Evolutionary conservation across 1,284 basidiomycete species (phyloP).

Genomic region (Naganishia sp.): DNA sequence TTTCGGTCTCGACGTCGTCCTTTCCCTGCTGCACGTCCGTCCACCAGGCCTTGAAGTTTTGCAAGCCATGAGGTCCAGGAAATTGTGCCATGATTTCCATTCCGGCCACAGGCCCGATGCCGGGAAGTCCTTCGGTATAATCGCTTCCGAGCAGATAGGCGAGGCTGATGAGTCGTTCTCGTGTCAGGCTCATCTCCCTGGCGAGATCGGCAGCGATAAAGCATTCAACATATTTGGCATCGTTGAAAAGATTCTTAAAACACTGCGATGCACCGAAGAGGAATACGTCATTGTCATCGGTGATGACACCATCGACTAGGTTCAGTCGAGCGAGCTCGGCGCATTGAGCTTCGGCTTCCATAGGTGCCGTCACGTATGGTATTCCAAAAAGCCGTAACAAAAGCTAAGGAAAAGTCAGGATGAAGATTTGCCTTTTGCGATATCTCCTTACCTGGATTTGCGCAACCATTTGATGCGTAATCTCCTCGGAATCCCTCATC

Average conservation of each 20-base stretch:
- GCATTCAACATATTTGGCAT: slow-evolving; percentile 96
- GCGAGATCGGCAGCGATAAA: slow-evolving; percentile 82
- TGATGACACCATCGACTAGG: slow-evolving; percentile 96
- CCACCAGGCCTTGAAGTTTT: slow-evolving; percentile 95
- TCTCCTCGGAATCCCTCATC: slow-evolving; percentile 90
- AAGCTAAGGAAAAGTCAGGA: slow-evolving; percentile 62
- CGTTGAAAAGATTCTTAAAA: slow-evolving; percentile 99
- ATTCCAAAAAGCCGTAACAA: slow-evolving; percentile 86
- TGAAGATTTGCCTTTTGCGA: slow-evolving; percentile 10
- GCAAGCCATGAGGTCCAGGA: slow-evolving; percentile 76
- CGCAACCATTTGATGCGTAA: slow-evolving; percentile 89
- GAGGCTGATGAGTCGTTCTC: slow-evolving; percentile 81
- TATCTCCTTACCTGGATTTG: slow-evolving; percentile 72
- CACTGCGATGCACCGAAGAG: slow-evolving; percentile 91
- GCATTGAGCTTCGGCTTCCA: slow-evolving; percentile 99
- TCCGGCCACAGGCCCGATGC: slow-evolving; percentile 92
- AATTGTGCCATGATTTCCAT: slow-evolving; percentile 94
- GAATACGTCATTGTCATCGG: slow-evolving; percentile 98
- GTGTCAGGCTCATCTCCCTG: slow-evolving; percentile 83
- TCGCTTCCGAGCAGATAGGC: slow-evolving; percentile 95
- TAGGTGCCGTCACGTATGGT: slow-evolving; percentile 96
- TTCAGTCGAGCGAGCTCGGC: slow-evolving; percentile 82
- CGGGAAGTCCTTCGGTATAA: slow-evolving; percentile 93
- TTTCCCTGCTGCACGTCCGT: slow-evolving; percentile 84
- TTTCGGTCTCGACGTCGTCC: slow-evolving; percentile 72